Evolutionary conservation across 139 green algal genomes (phyloP).

Genomic region (Chlamydomonas schloesseri): DNA sequence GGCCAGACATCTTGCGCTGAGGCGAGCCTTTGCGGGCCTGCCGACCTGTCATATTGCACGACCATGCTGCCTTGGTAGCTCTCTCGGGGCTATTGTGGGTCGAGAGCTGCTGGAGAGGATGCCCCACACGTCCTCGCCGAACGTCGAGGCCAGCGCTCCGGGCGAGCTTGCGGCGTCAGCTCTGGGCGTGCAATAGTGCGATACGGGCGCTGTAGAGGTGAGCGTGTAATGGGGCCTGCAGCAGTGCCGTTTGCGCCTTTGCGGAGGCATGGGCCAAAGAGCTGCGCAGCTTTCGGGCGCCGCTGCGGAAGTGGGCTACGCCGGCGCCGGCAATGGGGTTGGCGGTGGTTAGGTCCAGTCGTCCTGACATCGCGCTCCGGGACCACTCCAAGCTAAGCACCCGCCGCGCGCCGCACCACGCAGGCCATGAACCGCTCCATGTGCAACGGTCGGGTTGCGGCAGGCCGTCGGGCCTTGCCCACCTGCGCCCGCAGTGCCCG

Average conservation of each 20-base stretch:
- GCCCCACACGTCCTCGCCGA: neutral
- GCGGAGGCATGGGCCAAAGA: too few species aligned
- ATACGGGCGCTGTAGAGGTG: neutral
- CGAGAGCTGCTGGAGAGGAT: neutral
- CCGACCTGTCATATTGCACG: neutral
- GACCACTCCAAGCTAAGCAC: neutral
- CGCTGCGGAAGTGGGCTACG: neutral
- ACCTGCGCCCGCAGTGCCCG: neutral
- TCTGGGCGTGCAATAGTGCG: neutral
- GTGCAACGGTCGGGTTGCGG: neutral
- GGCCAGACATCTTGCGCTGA: neutral
- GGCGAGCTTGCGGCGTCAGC: neutral
- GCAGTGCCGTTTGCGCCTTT: neutral
- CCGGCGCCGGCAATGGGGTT: neutral
- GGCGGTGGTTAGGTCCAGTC: slow-evolving; percentile 1
- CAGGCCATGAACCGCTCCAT: slow-evolving; percentile 8
- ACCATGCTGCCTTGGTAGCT: neutral
- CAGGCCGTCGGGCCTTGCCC: slow-evolving; percentile 1
- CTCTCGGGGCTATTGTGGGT: neutral
- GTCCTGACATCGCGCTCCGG: slow-evolving; percentile 5
- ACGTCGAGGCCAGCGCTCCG: neutral
- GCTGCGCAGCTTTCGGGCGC: neutral
- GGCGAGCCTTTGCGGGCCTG: neutral
- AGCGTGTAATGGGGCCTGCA: neutral
- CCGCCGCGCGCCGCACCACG: neutral